Conservation (phyloP, 345 rosid genomes). For the Citrus medica region DNA sequence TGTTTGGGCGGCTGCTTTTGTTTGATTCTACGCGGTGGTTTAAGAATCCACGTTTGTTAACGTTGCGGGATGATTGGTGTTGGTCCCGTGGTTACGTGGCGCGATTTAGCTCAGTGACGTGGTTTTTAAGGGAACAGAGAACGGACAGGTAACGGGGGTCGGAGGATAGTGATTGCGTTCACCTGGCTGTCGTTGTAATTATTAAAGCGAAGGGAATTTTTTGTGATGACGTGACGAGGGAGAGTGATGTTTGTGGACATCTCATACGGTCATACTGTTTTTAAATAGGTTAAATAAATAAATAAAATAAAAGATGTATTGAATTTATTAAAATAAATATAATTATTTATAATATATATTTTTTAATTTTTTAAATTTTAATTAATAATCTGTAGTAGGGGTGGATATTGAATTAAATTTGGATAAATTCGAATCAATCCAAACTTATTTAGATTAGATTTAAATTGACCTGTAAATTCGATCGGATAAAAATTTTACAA, state of each 20-base stretch:
- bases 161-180: neutral
- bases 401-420: rapidly evolving
- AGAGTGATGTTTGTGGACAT: neutral
- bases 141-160: neutral
- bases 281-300: neutral
- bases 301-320: neutral
- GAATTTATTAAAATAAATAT: no score
- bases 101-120: constrained; percentile 5
- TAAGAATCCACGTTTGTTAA: constrained; percentile 21
- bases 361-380: no score
- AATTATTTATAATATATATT: no score
- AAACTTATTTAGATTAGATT: rapidly evolving
- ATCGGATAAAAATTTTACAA: no score
- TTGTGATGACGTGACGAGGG: neutral
- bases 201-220: neutral
- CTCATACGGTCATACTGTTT: neutral
- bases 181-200: neutral
- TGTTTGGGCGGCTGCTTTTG: neutral
- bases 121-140: neutral
- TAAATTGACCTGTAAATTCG: rapidly evolving
- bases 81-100: constrained; percentile 18
- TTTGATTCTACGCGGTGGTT: neutral
- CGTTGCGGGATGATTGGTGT: neutral
- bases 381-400: rapidly evolving
- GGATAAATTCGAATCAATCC: rapidly evolving